Evolutionary conservation across 2,329 filamentous ascomycete genomes (phyloP).

Genomic region (Cadophora luteo-olivacea): DNA sequence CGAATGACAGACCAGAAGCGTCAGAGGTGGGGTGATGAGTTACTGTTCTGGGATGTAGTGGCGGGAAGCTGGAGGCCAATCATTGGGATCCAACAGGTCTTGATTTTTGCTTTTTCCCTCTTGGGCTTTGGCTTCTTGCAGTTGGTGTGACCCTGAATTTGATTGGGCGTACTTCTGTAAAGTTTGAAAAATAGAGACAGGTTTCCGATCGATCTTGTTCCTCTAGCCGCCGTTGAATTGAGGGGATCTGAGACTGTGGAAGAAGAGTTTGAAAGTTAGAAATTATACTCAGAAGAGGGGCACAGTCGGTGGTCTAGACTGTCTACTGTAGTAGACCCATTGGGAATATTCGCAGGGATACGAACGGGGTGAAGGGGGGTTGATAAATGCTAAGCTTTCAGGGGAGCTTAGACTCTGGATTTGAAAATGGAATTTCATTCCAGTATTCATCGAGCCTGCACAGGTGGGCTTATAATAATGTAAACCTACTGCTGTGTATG

Average conservation of each 20-base stretch:
- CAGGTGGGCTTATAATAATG: too few relatives aligned
- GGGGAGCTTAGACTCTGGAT: too few relatives aligned
- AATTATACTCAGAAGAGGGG: background rate
- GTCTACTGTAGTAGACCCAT: too few relatives aligned
- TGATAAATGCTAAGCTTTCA: too few relatives aligned
- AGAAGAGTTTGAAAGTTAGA: background rate
- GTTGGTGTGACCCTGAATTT: too few relatives aligned
- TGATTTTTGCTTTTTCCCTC: background rate
- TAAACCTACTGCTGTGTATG: too few relatives aligned
- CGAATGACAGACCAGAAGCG: slow-evolving; percentile 16
- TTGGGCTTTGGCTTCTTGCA: too few relatives aligned
- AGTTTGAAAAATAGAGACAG: background rate
- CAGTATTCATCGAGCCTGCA: too few relatives aligned
- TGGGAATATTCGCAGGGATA: too few relatives aligned
- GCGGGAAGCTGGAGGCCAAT: background rate
- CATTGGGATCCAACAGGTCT: background rate
- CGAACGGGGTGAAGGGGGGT: too few relatives aligned
- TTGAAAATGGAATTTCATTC: too few relatives aligned
- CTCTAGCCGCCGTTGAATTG: background rate
- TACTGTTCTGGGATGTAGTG: slow-evolving; percentile 4
- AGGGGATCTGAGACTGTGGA: background rate
- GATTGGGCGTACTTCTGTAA: background rate
- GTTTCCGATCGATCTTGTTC: background rate
- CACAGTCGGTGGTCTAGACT: background rate
- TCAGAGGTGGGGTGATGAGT: slow-evolving; percentile 13